phyloP scores from a whole-genome alignment of 1,284 basidiomycete genomes.

The Pascua guehoae region DNA sequence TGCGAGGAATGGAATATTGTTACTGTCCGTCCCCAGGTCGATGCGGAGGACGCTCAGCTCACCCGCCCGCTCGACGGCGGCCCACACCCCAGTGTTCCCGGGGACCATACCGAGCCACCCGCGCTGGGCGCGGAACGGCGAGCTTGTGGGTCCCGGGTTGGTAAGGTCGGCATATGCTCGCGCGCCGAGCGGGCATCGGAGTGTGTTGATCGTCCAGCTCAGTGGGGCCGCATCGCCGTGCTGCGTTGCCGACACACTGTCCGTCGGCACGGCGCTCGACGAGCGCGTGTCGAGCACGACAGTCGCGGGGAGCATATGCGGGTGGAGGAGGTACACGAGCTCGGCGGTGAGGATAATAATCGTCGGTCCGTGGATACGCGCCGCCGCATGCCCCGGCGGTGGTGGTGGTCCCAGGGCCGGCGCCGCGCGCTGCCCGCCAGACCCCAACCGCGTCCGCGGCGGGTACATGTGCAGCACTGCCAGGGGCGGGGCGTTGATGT shows the following conservation, averaged over 20 bases:
- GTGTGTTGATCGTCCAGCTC: conserved; percentile 26
- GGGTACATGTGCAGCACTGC: conserved; percentile 32
- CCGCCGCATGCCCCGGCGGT: conserved; percentile 16
- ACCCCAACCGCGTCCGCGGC: conserved; percentile 20
- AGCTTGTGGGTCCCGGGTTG: conserved; percentile 4
- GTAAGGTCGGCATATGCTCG: conserved; percentile 14
- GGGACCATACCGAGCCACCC: conserved; percentile 38
- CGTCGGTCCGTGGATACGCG: conserved; percentile 23
- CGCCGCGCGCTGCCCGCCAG: conserved; percentile 10
- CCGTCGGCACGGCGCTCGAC: conserved; percentile 6
- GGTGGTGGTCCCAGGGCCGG: conserved; percentile 28
- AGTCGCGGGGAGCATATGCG: conserved; percentile 14
- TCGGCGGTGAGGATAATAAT: conserved; percentile 27
- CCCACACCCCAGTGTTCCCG: conserved; percentile 36
- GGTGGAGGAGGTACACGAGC: conserved; percentile 29
- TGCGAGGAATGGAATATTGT: conserved; percentile 23
- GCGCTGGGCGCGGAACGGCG: conserved; percentile 11
- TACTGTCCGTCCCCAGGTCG: conserved; percentile 30
- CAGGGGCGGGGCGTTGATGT: conserved; percentile 23
- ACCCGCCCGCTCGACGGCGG: conserved; percentile 28
- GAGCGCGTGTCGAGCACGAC: conserved; percentile 16
- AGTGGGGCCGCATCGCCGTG: conserved; percentile 10
- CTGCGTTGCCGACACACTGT: conserved; percentile 6
- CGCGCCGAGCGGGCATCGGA: conserved; percentile 22
- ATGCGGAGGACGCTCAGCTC: conserved; percentile 25